Conservation (phyloP, 2,329 filamentous ascomycete genomes). For the Aspergillus brasiliensis region DNA sequence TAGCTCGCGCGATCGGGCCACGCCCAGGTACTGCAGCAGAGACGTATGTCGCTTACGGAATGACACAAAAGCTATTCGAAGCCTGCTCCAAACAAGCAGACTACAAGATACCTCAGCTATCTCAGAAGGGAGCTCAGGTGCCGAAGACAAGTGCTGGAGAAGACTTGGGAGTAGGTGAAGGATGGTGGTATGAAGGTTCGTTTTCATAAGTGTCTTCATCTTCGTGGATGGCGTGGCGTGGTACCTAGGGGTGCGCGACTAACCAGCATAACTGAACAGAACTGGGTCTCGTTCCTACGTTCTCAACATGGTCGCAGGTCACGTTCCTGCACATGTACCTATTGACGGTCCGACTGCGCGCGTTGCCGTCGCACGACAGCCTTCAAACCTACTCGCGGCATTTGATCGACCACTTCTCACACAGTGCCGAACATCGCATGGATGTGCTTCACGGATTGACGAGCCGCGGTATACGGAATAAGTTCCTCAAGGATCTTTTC, state of each 20-base stretch:
- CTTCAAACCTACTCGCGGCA: constrained; percentile 82
- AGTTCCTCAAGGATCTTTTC: constrained; percentile 81
- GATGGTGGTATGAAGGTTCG: constrained; percentile 82
- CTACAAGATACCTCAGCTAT: constrained; percentile 72
- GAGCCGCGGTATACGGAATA: constrained; percentile 58
- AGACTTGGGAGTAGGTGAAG: constrained; percentile 73
- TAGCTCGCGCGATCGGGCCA: constrained; percentile 34
- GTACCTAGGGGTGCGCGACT: neutral
- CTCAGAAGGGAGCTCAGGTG: constrained; percentile 66
- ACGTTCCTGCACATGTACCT: constrained; percentile 97
- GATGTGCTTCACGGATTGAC: constrained; percentile 51
- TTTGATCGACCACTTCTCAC: constrained; percentile 86
- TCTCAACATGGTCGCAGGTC: constrained; percentile 93
- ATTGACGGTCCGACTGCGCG: constrained; percentile 78
- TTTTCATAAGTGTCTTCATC: constrained; percentile 11
- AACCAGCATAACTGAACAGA: constrained; percentile 53
- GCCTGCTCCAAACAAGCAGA: constrained; percentile 71
- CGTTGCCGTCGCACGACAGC: constrained; percentile 66
- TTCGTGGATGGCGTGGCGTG: neutral
- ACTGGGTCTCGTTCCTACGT: constrained; percentile 78
- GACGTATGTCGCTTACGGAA: constrained; percentile 77
- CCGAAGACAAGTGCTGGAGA: constrained; percentile 75
- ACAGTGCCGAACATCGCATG: constrained; percentile 70
- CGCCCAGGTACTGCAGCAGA: constrained; percentile 52
- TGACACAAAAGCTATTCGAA: constrained; percentile 77